Evolutionary conservation across 495 filamentous ascomycete species (phyloP).

Genomic region (Tuber melanosporum): DNA sequence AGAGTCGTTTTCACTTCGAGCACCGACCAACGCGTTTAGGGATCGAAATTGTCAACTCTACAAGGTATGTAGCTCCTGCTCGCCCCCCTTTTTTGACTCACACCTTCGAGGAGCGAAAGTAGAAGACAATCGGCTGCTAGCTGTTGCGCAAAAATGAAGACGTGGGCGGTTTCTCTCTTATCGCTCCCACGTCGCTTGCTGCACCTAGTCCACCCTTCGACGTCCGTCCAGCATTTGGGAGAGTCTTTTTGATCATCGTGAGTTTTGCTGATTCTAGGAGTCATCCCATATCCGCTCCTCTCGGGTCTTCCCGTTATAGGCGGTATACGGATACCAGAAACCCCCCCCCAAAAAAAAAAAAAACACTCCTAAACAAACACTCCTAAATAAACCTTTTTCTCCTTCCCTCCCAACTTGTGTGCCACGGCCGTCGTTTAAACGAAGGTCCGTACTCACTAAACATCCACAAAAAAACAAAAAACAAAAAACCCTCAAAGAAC

Average conservation of each 20-base stretch:
- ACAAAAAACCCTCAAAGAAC: not conserved
- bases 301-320: not conserved
- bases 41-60: not conserved
- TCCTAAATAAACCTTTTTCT: slow-evolving; percentile 4
- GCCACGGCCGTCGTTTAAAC: not conserved
- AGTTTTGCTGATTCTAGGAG: slow-evolving; percentile 33
- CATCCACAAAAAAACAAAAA: not conserved
- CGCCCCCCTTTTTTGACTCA: slow-evolving; percentile 3
- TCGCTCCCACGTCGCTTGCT: slow-evolving; percentile 1
- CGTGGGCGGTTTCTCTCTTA: not conserved
- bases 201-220: slow-evolving; percentile 5
- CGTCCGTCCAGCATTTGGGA: slow-evolving; percentile 16
- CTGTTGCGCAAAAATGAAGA: slow-evolving; percentile 4
- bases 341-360: not conserved
- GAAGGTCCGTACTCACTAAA: not conserved
- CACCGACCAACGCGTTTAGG: not conserved
- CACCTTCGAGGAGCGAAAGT: slow-evolving; percentile 3
- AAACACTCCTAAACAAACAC: slow-evolving; percentile 5
- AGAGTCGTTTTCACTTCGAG: not conserved
- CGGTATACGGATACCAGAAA: not conserved
- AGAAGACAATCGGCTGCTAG: slow-evolving; percentile 5
- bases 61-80: not conserved
- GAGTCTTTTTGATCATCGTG: slow-evolving; percentile 16
- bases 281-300: not conserved
- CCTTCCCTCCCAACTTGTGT: not conserved